Evolutionary conservation across 2,329 filamentous ascomycete species (phyloP), one percentile per base, ranked within the genome.

Genomic region (Huntiella moniliformis): DNA sequence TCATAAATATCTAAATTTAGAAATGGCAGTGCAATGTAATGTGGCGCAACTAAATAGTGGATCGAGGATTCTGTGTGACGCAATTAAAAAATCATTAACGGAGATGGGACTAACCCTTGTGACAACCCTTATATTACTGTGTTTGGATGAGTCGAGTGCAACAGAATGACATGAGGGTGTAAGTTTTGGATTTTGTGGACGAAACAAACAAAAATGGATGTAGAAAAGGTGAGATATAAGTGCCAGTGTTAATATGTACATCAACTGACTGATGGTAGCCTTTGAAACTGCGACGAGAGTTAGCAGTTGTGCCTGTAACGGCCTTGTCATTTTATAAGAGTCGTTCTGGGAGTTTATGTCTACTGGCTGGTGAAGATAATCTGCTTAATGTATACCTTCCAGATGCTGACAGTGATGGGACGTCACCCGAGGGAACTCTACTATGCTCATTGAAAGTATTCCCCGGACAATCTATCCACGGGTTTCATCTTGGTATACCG

Each of bases 381-480:
- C 64, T 67, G 51, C 60, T 82, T 31, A 67, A 66, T 31, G 54
- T 78, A 44, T 77, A 75, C 54, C 31, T 16, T 18, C 22, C 31
- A n/a, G 40, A 42, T 32, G 28, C 40, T 10, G 31, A 42, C n/a
- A 16, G 13, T 16, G 60, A 69, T 48, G 16, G 35, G n/a, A 12
- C n/a, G 10, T 7, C 22, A 28, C 11, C 38, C 11, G 35, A 13
- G 13, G 38, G 18, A 12, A 13, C 13, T 5, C 56, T 66, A 7
- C 52, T 66, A 32, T 63, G 60, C 42, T 61, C 62, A 42, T 55
- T 70, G 42, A 59, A 60, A 17, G 60, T 85, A 28, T 87, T 91
- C 55, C 55, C 61, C 12, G 67, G 67, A n/a, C 82, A 88, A 57
- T 65, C 74, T 3, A 74, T 91, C 43, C 84, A 91, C 58, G 83